phyloP scores from a whole-genome alignment of 2,329 filamentous ascomycete genomes.

The Ophiostoma novo-ulmi region DNA sequence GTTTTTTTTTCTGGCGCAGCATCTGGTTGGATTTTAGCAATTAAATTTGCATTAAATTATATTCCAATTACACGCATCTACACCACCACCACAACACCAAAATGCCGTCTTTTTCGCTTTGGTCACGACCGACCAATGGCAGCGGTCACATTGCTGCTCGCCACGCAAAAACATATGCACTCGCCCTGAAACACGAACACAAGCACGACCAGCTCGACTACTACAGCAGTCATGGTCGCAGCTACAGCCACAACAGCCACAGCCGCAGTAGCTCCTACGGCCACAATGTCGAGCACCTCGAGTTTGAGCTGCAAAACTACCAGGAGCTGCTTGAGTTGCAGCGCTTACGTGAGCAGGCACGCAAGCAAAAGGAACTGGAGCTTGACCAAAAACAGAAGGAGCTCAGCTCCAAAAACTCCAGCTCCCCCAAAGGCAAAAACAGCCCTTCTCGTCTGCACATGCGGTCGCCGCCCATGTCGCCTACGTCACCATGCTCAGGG shows the following conservation, averaged over 20 bases:
- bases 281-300: slow-evolving; percentile 6
- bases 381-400: background rate
- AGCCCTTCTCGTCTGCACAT: background rate
- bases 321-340: slow-evolving; percentile 16
- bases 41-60: background rate
- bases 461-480: background rate
- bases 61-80: background rate
- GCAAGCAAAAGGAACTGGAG: background rate
- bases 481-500: background rate
- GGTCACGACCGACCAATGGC: background rate
- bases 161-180: slow-evolving; percentile 10
- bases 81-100: background rate
- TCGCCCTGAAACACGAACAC: background rate
- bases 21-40: background rate
- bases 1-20: background rate
- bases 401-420: background rate
- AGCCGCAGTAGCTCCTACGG: background rate
- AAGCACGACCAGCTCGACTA: slow-evolving; percentile 9
- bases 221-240: background rate
- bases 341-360: slow-evolving; percentile 8
- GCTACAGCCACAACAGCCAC: slow-evolving; percentile 3
- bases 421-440: background rate
- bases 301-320: slow-evolving; percentile 16
- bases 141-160: slow-evolving; percentile 2
- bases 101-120: slow-evolving; percentile 14